Evolutionary conservation across 345 rosid species (phyloP).

Genomic region (Populus pruinosa): DNA sequence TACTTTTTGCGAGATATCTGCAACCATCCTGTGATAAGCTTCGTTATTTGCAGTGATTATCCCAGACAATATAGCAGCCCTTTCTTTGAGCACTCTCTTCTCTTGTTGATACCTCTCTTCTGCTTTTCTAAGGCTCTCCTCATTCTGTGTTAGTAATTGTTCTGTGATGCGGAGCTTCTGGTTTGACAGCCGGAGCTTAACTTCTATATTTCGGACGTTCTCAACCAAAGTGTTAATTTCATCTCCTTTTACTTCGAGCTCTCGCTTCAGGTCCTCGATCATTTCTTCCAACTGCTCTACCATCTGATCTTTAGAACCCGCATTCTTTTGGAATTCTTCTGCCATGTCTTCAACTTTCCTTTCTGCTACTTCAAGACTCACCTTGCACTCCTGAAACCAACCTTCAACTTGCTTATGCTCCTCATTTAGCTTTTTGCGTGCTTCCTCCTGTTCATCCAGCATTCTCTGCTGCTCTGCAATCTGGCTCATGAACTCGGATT

Average conservation of each 20-base stretch:
- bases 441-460: conserved; percentile 43
- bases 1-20: conserved; percentile 40
- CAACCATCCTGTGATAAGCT: conserved; percentile 44
- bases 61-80: conserved; percentile 30
- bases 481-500: conserved; percentile 28
- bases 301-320: conserved; percentile 36
- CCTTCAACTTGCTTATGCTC: conserved; percentile 44
- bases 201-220: conserved; percentile 59
- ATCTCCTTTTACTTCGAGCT: conserved; percentile 75
- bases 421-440: conserved; percentile 38
- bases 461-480: conserved; percentile 46
- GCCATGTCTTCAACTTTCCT: conserved; percentile 18
- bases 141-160: conserved; percentile 69
- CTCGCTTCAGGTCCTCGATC: conserved; percentile 60
- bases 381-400: conserved; percentile 20
- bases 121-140: conserved; percentile 54
- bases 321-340: conserved; percentile 4
- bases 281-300: conserved; percentile 52
- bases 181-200: conserved; percentile 81
- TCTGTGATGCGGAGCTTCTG: conserved; percentile 92
- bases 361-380: conserved; percentile 22
- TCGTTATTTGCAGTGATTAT: conserved; percentile 35
- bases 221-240: conserved; percentile 53
- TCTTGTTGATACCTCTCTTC: conserved; percentile 65
- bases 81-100: conserved; percentile 57